Evolutionary conservation across 345 rosid genomes (phyloP).

Genomic region (Rhizophora mangle): DNA sequence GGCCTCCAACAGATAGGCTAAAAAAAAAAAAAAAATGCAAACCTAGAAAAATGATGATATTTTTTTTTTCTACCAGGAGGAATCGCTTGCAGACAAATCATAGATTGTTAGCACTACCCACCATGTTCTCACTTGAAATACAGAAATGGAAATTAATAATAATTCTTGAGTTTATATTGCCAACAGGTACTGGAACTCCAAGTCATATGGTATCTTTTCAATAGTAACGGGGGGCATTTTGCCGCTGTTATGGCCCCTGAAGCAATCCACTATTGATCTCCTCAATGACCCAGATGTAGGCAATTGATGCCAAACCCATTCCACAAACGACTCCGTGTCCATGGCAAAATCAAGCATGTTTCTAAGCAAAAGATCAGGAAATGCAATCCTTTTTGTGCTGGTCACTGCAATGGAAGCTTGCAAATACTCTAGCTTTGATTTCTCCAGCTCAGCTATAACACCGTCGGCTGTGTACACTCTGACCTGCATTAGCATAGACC

Average conservation of each 20-base stretch:
- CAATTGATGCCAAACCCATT: slow-evolving; percentile 81
- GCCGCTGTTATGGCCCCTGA: slow-evolving; percentile 44
- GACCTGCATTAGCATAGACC: slow-evolving; percentile 46
- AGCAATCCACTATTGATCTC: slow-evolving; percentile 79
- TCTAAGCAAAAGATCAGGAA: slow-evolving; percentile 61
- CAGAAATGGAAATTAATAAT: not conserved
- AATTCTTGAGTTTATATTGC: slow-evolving; percentile 40
- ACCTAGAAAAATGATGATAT: too few species aligned
- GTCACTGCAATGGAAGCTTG: slow-evolving; percentile 81
- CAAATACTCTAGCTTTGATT: slow-evolving; percentile 79
- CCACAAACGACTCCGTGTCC: slow-evolving; percentile 46
- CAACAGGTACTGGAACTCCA: slow-evolving; percentile 69
- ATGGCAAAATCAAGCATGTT: slow-evolving; percentile 48
- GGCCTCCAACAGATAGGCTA: too few species aligned
- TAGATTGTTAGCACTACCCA: too few species aligned
- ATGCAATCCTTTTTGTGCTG: slow-evolving; percentile 54
- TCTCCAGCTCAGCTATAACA: slow-evolving; percentile 64
- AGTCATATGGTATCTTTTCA: slow-evolving; percentile 70
- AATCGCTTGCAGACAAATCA: too few species aligned
- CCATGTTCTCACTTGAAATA: not conserved
- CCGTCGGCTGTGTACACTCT: slow-evolving; percentile 80
- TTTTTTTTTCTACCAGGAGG: too few species aligned
- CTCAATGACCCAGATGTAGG: slow-evolving; percentile 74
- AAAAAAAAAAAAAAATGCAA: too few species aligned
- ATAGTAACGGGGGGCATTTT: slow-evolving; percentile 36